Percentiles rank a stretch among this genome's conserved stretches.
phyloP scores from a whole-genome alignment of 208 protist species.

The Angomonas ambiguus region DNA sequence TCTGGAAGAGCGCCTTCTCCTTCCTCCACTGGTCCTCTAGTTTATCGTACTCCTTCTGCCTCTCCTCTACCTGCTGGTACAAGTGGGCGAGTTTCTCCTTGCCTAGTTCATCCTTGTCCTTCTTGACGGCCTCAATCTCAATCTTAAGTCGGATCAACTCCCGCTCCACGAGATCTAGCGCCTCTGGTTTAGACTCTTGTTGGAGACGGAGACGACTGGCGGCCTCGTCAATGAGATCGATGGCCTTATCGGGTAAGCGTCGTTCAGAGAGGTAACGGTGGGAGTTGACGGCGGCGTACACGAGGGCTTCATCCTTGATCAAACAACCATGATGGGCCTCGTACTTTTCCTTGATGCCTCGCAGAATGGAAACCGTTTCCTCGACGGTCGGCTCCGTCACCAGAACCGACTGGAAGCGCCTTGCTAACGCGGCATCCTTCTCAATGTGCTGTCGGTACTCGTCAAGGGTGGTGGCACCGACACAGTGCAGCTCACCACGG shows the following conservation, averaged over 20 bases:
- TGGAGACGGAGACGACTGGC: constrained; percentile 89
- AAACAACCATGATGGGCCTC: constrained; percentile 89
- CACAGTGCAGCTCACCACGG: constrained; percentile 94
- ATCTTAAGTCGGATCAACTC: constrained; percentile 90
- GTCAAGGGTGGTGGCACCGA: constrained; percentile 97
- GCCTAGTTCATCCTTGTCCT: constrained; percentile 90
- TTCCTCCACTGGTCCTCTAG: constrained; percentile 81
- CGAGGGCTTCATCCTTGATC: constrained; percentile 89
- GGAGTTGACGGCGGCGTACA: constrained; percentile 85
- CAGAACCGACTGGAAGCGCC: constrained; percentile 97
- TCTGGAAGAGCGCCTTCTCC: constrained; percentile 88
- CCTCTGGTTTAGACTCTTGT: constrained; percentile 95
- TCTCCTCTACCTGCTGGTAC: constrained; percentile 69
- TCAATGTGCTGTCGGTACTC: constrained; percentile 98
- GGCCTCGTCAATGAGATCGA: constrained; percentile 98
- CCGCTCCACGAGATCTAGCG: constrained; percentile 92
- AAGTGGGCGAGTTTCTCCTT: constrained; percentile 81
- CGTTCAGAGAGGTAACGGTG: constrained; percentile 96
- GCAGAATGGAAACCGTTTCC: constrained; percentile 97
- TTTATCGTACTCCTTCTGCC: constrained; percentile 82
- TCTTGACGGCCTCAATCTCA: constrained; percentile 91
- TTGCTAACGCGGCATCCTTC: constrained; percentile 97
- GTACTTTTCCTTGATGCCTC: constrained; percentile 93
- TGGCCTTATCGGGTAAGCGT: constrained; percentile 98
- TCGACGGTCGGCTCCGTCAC: constrained; percentile 95